phyloP scores from a whole-genome alignment of 768 basidiomycete species.

The Steccherinum ochraceum region DNA sequence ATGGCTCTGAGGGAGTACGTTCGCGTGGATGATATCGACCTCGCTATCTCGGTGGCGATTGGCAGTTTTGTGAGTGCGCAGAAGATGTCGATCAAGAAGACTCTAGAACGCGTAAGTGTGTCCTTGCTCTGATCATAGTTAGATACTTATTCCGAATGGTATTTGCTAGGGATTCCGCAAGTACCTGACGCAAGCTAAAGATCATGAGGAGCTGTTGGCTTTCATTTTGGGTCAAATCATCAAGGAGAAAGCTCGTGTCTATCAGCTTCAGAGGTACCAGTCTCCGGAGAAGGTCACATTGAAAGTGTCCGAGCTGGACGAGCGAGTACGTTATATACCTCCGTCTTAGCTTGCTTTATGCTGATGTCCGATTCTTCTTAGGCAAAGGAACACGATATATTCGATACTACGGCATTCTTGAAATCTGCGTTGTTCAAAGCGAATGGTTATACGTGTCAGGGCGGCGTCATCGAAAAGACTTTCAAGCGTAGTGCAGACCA shows the following conservation, averaged over 20 bases:
- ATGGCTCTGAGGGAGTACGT: conserved; percentile 98
- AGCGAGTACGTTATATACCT: conserved; percentile 51
- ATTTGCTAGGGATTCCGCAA: conserved; percentile 81
- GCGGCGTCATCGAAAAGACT: conserved; percentile 63
- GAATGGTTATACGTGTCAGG: conserved; percentile 81
- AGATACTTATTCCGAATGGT: background rate
- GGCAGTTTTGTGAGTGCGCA: conserved; percentile 95
- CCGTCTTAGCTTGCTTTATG: background rate
- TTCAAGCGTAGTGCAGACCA: conserved; percentile 36
- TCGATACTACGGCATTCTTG: conserved; percentile 82
- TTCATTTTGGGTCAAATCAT: conserved; percentile 92
- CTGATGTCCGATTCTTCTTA: conserved; percentile 28
- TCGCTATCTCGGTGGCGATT: conserved; percentile 94
- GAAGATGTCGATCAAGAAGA: conserved; percentile 98
- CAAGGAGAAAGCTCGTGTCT: conserved; percentile 85
- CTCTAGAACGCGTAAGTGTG: conserved; percentile 77
- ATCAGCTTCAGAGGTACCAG: conserved; percentile 70
- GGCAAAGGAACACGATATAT: conserved; percentile 98
- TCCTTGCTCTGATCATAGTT: background rate
- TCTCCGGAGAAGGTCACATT: conserved; percentile 75
- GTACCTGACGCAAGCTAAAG: conserved; percentile 91
- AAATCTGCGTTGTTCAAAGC: conserved; percentile 75
- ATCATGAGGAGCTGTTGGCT: conserved; percentile 91
- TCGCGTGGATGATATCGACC: conserved; percentile 90
- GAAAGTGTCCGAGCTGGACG: conserved; percentile 78